phyloP scores from a whole-genome alignment of 306 rosid species.

The Castanea crenata region DNA sequence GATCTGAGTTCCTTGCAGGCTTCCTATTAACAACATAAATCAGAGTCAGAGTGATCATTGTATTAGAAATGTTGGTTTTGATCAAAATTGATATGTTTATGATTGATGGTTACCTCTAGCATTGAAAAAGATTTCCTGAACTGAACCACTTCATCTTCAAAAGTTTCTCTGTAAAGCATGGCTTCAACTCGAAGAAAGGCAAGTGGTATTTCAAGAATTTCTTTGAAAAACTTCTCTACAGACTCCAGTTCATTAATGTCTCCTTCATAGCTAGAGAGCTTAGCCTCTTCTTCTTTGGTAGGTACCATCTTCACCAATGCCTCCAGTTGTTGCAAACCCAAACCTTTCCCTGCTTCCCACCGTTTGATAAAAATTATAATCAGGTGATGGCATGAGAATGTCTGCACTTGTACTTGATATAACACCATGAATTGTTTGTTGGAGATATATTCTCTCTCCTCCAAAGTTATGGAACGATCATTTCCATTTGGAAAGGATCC shows the following conservation, averaged over 20 bases:
- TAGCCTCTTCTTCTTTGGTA: constrained; percentile 80
- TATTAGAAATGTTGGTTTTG: background rate
- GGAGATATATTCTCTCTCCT: too few relatives aligned
- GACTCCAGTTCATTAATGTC: constrained; percentile 79
- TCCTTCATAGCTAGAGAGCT: constrained; percentile 68
- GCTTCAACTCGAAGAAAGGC: constrained; percentile 78
- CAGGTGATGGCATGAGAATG: background rate
- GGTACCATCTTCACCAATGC: constrained; percentile 90
- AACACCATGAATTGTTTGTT: too few relatives aligned
- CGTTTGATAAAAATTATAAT: constrained; percentile 3
- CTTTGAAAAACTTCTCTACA: constrained; percentile 74
- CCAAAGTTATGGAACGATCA: too few relatives aligned
- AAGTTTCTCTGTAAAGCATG: constrained; percentile 85
- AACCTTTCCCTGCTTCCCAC: constrained; percentile 61
- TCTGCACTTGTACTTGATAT: too few relatives aligned
- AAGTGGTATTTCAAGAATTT: constrained; percentile 59
- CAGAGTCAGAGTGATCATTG: background rate
- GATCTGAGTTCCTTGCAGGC: constrained; percentile 96
- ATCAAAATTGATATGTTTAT: background rate
- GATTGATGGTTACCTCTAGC: constrained; percentile 72
- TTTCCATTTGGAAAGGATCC: too few relatives aligned
- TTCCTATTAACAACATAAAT: constrained; percentile 45
- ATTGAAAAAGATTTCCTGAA: constrained; percentile 79
- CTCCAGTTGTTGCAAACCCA: constrained; percentile 77
- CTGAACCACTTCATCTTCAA: constrained; percentile 90